These are phyloP conservation scores for Emiliania huxleyi DNA, from an alignment of 78 protist genomes.

Conservation along the genomic window DNA sequence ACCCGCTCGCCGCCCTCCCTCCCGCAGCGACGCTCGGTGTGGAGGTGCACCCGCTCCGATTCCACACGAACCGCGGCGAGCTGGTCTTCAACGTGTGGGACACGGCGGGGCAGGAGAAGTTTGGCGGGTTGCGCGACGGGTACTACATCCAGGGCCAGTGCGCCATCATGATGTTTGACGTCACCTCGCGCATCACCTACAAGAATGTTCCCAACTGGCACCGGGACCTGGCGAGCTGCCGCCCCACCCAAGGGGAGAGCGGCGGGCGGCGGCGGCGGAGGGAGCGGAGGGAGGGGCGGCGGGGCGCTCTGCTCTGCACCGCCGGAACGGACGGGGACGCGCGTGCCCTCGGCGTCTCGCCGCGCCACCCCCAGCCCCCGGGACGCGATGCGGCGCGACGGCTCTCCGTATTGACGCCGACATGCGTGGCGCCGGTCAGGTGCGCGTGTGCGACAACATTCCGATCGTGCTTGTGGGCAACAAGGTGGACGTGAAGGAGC, in stretches of 20 bases:
- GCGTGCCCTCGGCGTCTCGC: no score
- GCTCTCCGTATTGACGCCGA: no score
- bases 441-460: conserved; percentile 95
- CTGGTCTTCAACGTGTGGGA: conserved; percentile 98
- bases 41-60: conserved; percentile 89
- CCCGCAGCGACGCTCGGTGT: conserved; percentile 63
- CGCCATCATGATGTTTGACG: conserved; percentile 99
- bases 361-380: no score
- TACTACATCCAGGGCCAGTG: conserved; percentile 94
- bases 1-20: not conserved
- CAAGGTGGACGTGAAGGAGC: conserved; percentile 98
- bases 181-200: conserved; percentile 97
- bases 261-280: no score
- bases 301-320: no score
- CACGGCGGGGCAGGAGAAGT: conserved; percentile 99
- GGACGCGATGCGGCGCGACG: no score
- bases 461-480: conserved; percentile 98
- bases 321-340: no score
- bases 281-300: no score
- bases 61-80: conserved; percentile 94
- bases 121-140: conserved; percentile 98
- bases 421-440: not conserved
- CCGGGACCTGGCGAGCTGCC: conserved; percentile 83
- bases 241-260: no score
- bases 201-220: conserved; percentile 97